Percentiles rank a stretch among this genome's conserved stretches.
phyloP scores from a whole-genome alignment of 2,329 filamentous ascomycete species.

The Salinomyces thailandicus region DNA sequence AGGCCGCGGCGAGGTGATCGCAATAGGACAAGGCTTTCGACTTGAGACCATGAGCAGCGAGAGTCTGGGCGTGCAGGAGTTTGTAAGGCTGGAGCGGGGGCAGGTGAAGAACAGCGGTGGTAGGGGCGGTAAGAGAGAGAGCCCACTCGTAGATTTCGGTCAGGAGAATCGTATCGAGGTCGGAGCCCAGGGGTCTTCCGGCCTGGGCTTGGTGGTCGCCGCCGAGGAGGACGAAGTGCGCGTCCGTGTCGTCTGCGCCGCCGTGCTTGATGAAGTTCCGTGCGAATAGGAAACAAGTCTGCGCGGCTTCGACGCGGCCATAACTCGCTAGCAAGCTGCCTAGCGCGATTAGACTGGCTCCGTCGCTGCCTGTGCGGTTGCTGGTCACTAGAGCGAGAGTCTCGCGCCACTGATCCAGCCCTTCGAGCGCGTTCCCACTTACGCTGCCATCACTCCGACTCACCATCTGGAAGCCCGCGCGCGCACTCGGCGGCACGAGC shows the following conservation, averaged over 20 bases:
- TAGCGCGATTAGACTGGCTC: slow-evolving; percentile 64
- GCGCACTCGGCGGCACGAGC: slow-evolving; percentile 82
- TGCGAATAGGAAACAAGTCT: slow-evolving; percentile 88
- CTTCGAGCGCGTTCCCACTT: slow-evolving; percentile 65
- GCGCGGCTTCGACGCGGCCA: slow-evolving; percentile 79
- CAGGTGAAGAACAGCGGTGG: slow-evolving; percentile 34
- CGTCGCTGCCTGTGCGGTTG: slow-evolving; percentile 75
- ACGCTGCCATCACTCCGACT: slow-evolving; percentile 56
- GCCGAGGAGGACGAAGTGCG: slow-evolving; percentile 73
- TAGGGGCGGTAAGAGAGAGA: slow-evolving; percentile 52
- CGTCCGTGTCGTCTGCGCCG: slow-evolving; percentile 69
- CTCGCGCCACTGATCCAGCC: slow-evolving; percentile 88
- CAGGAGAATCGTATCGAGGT: slow-evolving; percentile 80
- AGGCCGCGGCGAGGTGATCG: slow-evolving; percentile 65
- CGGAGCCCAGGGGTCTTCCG: slow-evolving; percentile 48
- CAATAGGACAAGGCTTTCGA: slow-evolving; percentile 86
- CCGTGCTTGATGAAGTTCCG: slow-evolving; percentile 60
- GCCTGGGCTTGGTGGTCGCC: slow-evolving; percentile 66
- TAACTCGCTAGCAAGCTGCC: slow-evolving; percentile 77
- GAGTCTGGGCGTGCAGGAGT: slow-evolving; percentile 69
- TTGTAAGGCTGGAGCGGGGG: slow-evolving; percentile 89
- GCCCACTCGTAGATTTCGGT: slow-evolving; percentile 95
- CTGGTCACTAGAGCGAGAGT: slow-evolving; percentile 76
- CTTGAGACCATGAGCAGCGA: slow-evolving; percentile 74
- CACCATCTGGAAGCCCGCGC: slow-evolving; percentile 84